Evolutionary conservation across 192 early-diverging fungal genomes (phyloP).

Genomic region (Backusella liffmaniae): DNA sequence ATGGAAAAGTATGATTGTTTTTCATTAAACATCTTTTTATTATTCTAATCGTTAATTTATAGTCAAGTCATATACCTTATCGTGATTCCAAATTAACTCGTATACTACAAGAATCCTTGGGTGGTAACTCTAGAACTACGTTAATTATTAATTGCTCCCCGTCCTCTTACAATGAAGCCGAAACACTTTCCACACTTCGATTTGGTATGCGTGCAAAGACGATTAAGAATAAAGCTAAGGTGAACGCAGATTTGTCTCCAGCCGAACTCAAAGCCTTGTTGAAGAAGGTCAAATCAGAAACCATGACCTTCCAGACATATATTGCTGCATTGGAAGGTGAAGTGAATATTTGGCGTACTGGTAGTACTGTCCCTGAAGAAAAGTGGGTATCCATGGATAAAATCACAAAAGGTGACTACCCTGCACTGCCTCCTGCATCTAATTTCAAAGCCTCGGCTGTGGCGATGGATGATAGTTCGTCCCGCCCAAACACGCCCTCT

Average conservation of each 20-base stretch:
- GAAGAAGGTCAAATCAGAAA: constrained; percentile 85
- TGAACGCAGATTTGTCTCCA: constrained; percentile 94
- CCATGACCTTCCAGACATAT: constrained; percentile 81
- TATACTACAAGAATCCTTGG: constrained; percentile 98
- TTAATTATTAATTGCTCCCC: constrained; percentile 99
- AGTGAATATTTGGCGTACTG: constrained; percentile 85
- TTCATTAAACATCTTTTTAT: neutral
- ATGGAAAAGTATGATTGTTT: constrained; percentile 77
- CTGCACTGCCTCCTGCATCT: constrained; percentile 37
- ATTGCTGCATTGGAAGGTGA: constrained; percentile 86
- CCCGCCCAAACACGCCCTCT: constrained; percentile 75
- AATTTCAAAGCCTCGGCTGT: constrained; percentile 16
- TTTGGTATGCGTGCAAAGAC: constrained; percentile 99
- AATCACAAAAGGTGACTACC: constrained; percentile 39
- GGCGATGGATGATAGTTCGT: constrained; percentile 47
- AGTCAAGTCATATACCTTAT: constrained; percentile 97
- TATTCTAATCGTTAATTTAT: neutral
- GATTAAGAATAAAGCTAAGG: constrained; percentile 99
- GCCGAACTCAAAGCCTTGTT: constrained; percentile 94
- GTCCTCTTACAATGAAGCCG: constrained; percentile 96
- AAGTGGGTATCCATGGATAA: constrained; percentile 66
- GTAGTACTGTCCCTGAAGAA: constrained; percentile 62
- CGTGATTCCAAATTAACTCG: constrained; percentile 98
- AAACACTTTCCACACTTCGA: constrained; percentile 90
- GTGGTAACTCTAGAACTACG: constrained; percentile 99